Evolutionary conservation across 2,329 filamentous ascomycete species (phyloP).

Genomic region (Epicoccum sorghinum): DNA sequence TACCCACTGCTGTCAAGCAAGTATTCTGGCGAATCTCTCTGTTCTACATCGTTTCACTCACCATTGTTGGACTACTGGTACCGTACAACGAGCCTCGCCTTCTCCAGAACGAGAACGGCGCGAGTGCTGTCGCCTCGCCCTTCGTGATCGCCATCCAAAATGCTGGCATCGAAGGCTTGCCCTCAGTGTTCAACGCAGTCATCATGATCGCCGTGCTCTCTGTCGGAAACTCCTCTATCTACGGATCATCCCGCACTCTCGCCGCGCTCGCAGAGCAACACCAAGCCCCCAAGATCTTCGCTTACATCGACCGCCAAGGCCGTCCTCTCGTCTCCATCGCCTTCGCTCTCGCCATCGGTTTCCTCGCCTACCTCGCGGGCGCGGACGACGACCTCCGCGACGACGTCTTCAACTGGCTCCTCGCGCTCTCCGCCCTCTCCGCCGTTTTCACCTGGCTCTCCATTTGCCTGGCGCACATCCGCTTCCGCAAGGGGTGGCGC

Average conservation of each 20-base stretch:
- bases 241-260: slow-evolving; percentile 87
- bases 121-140: slow-evolving; percentile 77
- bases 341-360: slow-evolving; percentile 62
- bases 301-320: slow-evolving; percentile 66
- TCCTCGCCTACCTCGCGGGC: slow-evolving; percentile 64
- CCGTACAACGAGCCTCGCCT: slow-evolving; percentile 72
- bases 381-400: slow-evolving; percentile 42
- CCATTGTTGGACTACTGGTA: slow-evolving; percentile 81
- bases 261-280: slow-evolving; percentile 85
- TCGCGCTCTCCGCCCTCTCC: slow-evolving; percentile 73
- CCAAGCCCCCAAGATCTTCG: slow-evolving; percentile 62
- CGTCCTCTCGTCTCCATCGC: slow-evolving; percentile 63
- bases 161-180: slow-evolving; percentile 79
- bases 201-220: slow-evolving; percentile 90
- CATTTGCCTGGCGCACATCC: slow-evolving; percentile 67
- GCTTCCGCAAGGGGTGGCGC: slow-evolving; percentile 68
- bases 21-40: slow-evolving; percentile 57
- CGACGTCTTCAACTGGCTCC: slow-evolving; percentile 67
- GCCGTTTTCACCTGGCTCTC: slow-evolving; percentile 79
- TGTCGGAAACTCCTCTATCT: slow-evolving; percentile 90
- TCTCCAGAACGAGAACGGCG: slow-evolving; percentile 61
- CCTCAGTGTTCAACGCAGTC: slow-evolving; percentile 92
- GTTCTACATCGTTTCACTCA: slow-evolving; percentile 86
- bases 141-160: slow-evolving; percentile 93
- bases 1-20: slow-evolving; percentile 53